Evolutionary conservation across 495 filamentous ascomycete species (phyloP).

Genomic region (Neurospora terricola): DNA sequence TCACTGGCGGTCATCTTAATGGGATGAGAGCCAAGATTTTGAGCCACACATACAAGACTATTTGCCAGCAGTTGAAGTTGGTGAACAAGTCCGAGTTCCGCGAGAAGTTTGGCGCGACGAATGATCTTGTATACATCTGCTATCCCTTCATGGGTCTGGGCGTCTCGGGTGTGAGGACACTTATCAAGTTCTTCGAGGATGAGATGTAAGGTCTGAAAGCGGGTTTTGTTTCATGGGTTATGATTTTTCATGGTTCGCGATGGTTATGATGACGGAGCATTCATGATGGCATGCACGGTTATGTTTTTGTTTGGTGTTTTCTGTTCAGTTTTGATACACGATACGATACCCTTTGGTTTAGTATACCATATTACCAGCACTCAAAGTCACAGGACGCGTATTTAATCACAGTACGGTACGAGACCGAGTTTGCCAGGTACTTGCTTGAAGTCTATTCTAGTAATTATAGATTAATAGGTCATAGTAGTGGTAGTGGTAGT

Average conservation of each 20-base stretch:
- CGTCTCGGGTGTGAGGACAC: conserved; percentile 60
- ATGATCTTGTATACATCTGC: conserved; percentile 71
- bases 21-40: conserved; percentile 65
- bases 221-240: background rate
- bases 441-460: background rate
- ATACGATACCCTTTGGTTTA: background rate
- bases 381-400: background rate
- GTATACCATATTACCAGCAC: background rate
- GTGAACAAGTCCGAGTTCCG: conserved; percentile 78
- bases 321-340: background rate
- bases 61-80: conserved; percentile 67
- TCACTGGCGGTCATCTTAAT: conserved; percentile 63
- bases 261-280: background rate
- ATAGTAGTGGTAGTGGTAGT: background rate
- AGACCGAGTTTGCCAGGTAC: background rate
- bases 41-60: conserved; percentile 62
- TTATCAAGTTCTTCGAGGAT: conserved; percentile 79
- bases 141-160: conserved; percentile 75
- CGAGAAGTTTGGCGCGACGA: conserved; percentile 69
- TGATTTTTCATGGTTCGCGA: background rate
- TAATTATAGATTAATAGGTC: background rate
- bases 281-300: background rate
- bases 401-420: background rate
- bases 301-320: background rate
- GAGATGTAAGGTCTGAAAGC: conserved; percentile 26